Evolutionary conservation across 352 stramenopile genomes (phyloP).

Genomic region (Pythium dissimile): DNA sequence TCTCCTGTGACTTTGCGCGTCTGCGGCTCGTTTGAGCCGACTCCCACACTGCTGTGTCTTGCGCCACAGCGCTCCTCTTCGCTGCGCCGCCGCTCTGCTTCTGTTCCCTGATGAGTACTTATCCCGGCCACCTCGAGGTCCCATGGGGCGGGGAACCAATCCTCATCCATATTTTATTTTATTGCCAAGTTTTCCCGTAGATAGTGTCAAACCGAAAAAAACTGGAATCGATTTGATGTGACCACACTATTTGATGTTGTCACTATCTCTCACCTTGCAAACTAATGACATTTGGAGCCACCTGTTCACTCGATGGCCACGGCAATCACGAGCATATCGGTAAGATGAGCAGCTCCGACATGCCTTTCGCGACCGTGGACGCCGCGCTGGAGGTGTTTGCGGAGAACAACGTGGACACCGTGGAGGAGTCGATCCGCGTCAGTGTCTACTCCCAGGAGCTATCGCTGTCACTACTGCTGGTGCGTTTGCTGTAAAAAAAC

Average conservation of each 20-base stretch:
- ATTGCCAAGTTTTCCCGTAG: too few relatives aligned
- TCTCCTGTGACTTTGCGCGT: not conserved
- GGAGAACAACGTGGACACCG: slow-evolving; percentile 48
- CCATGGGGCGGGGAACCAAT: slow-evolving; percentile 41
- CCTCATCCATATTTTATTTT: slow-evolving; percentile 34
- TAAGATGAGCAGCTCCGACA: not conserved
- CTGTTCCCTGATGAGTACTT: slow-evolving; percentile 50
- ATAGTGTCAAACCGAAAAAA: too few relatives aligned
- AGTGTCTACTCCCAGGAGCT: slow-evolving; percentile 51
- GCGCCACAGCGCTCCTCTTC: slow-evolving; percentile 14
- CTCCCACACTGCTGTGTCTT: slow-evolving; percentile 16
- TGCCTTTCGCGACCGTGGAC: not conserved
- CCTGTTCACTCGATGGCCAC: slow-evolving; percentile 18
- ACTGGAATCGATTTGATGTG: too few relatives aligned
- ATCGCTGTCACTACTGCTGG: slow-evolving; percentile 59
- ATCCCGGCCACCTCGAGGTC: slow-evolving; percentile 33
- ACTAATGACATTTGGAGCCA: not conserved
- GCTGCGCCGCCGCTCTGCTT: not conserved
- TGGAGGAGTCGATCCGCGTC: slow-evolving; percentile 58
- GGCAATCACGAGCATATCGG: not conserved
- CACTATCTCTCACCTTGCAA: not conserved
- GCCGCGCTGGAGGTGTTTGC: slow-evolving; percentile 42
- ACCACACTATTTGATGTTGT: too few relatives aligned
- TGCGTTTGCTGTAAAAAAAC: slow-evolving; percentile 13
- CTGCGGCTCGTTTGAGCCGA: not conserved